These are phyloP conservation scores for Backusella luteola DNA, from an alignment of 192 early-diverging fungal species.

Conservation along the genomic window DNA sequence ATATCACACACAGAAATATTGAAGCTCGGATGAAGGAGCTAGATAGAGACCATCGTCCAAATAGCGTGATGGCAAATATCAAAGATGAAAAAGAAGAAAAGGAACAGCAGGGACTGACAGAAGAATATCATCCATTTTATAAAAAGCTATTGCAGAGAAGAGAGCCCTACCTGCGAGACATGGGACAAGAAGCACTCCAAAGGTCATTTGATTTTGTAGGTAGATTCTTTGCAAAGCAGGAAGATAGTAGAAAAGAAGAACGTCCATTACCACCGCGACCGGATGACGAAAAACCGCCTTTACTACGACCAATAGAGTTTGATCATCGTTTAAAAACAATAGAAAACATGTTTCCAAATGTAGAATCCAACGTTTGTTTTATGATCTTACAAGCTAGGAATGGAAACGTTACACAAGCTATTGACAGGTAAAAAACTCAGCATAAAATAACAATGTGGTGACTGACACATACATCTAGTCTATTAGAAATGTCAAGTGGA, in stretches of 20 bases:
- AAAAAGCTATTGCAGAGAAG: constrained; percentile 25
- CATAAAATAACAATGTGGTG: too few relatives aligned
- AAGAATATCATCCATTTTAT: constrained; percentile 29
- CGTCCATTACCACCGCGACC: not conserved
- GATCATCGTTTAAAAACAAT: constrained; percentile 52
- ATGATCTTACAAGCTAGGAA: constrained; percentile 72
- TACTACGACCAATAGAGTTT: constrained; percentile 27
- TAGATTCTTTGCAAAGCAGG: constrained; percentile 1
- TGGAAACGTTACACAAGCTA: constrained; percentile 42
- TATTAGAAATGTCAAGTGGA: constrained; percentile 14
- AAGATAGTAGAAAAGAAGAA: not conserved
- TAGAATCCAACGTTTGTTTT: constrained; percentile 68
- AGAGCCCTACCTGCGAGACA: constrained; percentile 37
- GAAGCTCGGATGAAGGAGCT: constrained; percentile 71
- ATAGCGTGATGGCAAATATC: constrained; percentile 28
- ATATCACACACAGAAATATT: constrained; percentile 45
- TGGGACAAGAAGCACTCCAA: constrained; percentile 38
- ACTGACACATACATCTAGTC: not conserved
- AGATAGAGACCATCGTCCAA: constrained; percentile 48
- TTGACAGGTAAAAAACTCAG: constrained; percentile 39
- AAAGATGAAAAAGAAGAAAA: constrained; percentile 36
- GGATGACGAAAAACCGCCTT: not conserved
- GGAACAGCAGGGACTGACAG: not conserved
- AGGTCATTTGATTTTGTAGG: constrained; percentile 7
- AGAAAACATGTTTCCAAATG: constrained; percentile 71